Base-by-base conservation (phyloP, 176 grass and related monocot genomes). In the Poa annua region DNA sequence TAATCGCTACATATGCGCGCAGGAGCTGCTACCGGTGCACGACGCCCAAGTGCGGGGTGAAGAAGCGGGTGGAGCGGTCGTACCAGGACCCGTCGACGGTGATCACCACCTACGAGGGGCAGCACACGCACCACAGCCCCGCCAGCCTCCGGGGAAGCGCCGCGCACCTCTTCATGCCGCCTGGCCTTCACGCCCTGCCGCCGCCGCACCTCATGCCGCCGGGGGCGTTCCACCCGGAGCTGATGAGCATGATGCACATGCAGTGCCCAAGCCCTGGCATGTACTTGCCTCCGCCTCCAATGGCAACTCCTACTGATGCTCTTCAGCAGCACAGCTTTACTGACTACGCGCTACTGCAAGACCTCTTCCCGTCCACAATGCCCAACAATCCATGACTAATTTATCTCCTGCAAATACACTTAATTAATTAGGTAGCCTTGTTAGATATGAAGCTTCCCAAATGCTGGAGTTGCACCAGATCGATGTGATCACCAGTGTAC, bases 11-110 rank as follows among this genome's bases (percentile, higher is more conserved):
- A 49, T 8, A 47, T 49, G 7, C 7, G 7, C 7, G 62, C 71
- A 98, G 96, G 91, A 98, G 96, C 77, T 98, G 96, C 74, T 96
- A 93, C 74, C 82, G 96, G 53, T 98, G 96, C 89, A 98, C 96
- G n/a, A 88, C 92, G 73, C 91, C 86, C 16, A 93, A 90, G 82
- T 98, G 96, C 74, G 79, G 85, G 17, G 96, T 98, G 87, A 98
- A 98, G 87, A 98, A 98, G 83, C 78, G 91, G 79, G 96, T 98
- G 34, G 96, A 98, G 87, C 75, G 96, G 68, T 98, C 93, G 63
- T 92, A 92, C 74, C 87, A 96, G 89, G 96, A 98, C 77, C 89
- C 96, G 0, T 84, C 91, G 12, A 81, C 87, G 72, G 96, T 98
- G 76, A 87, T 98, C 91, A 98, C 96, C 0, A 93, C 96, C 50